phyloP scores from a whole-genome alignment of 148 eudicot species.

The Cornus controversa region DNA sequence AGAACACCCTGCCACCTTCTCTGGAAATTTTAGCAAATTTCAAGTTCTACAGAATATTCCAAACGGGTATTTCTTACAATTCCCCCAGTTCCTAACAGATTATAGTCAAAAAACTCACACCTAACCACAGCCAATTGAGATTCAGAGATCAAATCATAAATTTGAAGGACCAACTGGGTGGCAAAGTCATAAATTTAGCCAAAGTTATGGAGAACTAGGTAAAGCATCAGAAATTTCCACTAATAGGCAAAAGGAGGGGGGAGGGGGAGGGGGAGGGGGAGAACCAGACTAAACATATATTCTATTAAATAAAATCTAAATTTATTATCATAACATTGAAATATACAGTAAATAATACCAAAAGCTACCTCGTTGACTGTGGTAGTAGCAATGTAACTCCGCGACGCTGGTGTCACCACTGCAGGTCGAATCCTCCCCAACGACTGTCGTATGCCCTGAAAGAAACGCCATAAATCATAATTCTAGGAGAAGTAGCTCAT shows the following conservation, averaged over 20 bases:
- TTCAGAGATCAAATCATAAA: neutral
- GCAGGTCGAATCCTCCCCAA: conserved; percentile 5
- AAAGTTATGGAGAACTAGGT: neutral
- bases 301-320: too few relatives aligned
- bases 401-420: neutral
- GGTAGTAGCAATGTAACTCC: conserved; percentile 4
- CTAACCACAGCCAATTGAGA: neutral
- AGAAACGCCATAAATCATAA: neutral
- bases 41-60: neutral
- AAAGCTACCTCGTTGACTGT: conserved; percentile 3
- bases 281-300: neutral
- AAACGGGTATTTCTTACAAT: neutral
- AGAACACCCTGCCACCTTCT: neutral
- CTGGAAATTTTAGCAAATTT: neutral
- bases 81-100: neutral
- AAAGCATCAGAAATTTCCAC: too few relatives aligned
- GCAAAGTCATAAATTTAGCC: neutral
- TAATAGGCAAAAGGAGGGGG: neutral
- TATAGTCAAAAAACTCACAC: neutral
- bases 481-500: neutral
- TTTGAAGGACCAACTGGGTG: neutral
- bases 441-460: conserved; percentile 3
- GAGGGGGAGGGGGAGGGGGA: too few relatives aligned
- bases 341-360: neutral
- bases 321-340: neutral